Evolutionary conservation across 371 early-diverging fungal species (phyloP), one percentile per base, ranked within the genome.

Genomic region (Basidiobolus meristosporus): DNA sequence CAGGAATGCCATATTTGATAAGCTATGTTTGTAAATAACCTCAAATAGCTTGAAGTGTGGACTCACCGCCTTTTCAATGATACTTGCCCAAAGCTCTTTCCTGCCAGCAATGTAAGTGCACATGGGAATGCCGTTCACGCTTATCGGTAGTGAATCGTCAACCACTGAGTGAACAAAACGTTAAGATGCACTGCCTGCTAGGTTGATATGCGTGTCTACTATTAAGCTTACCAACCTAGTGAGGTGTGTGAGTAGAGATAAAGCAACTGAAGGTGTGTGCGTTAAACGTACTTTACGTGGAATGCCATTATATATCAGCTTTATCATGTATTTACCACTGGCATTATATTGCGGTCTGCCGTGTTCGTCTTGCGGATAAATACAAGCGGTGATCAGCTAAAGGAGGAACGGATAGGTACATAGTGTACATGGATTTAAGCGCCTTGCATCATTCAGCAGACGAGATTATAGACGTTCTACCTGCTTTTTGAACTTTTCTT

Each of bases 1-100:
- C n/a, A n/a, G n/a, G n/a, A n/a, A n/a, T n/a, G n/a, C n/a, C n/a
- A n/a, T 70, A 45, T 22, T 28, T 9, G 30, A 4, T 22, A 5
- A 7, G 28, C 31, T 29, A 33, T 7, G 28, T 2, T 17, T 38
- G 17, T 6, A 22, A 15, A 20, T 37, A 31, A 34, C 21, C 28
- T 18, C 10, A 14, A 34, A 31, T 14, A 40, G 31, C 15, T 44
- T 36, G 17, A 40, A 54, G 36, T 59, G 65, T 68, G 5, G n/a
- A n/a, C n/a, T n/a, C n/a, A n/a, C n/a, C n/a, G 90, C 88, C 47
- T 91, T 91, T 51, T 91, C 91, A 18, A 89, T 66, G 16, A 91
- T 73, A 42, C 82, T 81, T 1, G 85, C 69, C 79, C 90, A 89
- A 12, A 88, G 47, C 50, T 86, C 86, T 40, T 74, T 70, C 41